phyloP scores from a whole-genome alignment of 2,329 filamentous ascomycete genomes.

The Ascochyta lentis region DNA sequence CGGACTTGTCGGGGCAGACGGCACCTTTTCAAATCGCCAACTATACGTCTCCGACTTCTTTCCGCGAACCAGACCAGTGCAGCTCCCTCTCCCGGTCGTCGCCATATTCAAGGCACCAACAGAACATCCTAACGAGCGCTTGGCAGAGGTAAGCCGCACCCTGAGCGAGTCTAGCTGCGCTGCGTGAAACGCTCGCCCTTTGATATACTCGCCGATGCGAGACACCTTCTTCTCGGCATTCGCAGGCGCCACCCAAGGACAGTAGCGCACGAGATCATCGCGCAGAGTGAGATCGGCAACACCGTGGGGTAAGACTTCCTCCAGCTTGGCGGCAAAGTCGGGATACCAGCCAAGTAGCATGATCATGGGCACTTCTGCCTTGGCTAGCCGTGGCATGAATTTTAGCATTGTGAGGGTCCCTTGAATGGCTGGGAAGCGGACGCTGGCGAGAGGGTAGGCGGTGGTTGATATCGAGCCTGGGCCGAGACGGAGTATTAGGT shows the following conservation, averaged over 20 bases:
- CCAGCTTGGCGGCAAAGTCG: constrained; percentile 24
- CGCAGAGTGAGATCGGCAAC: constrained; percentile 23
- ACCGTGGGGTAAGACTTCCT: constrained; percentile 27
- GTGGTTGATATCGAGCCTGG: constrained; percentile 27
- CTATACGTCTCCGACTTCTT: constrained; percentile 26
- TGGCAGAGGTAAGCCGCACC: constrained; percentile 22
- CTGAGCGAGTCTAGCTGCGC: constrained; percentile 22
- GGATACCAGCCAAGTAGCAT: constrained; percentile 34
- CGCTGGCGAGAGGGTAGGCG: constrained; percentile 22
- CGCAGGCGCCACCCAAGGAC: constrained; percentile 28
- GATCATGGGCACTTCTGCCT: constrained; percentile 28
- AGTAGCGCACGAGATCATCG: constrained; percentile 32
- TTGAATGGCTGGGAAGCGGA: constrained; percentile 29
- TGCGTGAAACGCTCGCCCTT: constrained; percentile 20
- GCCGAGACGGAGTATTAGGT: constrained; percentile 26
- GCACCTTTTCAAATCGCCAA: constrained; percentile 25
- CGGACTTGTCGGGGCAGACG: not conserved
- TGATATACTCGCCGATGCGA: constrained; percentile 29
- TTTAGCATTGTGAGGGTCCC: constrained; percentile 31
- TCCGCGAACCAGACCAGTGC: constrained; percentile 13
- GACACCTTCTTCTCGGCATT: constrained; percentile 26
- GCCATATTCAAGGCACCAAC: constrained; percentile 21
- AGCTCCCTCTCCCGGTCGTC: constrained; percentile 12
- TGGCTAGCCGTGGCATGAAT: constrained; percentile 22
- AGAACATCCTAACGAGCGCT: constrained; percentile 23